Evolutionary conservation across 352 stramenopile genomes (phyloP).

Genomic region (Pythium rishiriense): DNA sequence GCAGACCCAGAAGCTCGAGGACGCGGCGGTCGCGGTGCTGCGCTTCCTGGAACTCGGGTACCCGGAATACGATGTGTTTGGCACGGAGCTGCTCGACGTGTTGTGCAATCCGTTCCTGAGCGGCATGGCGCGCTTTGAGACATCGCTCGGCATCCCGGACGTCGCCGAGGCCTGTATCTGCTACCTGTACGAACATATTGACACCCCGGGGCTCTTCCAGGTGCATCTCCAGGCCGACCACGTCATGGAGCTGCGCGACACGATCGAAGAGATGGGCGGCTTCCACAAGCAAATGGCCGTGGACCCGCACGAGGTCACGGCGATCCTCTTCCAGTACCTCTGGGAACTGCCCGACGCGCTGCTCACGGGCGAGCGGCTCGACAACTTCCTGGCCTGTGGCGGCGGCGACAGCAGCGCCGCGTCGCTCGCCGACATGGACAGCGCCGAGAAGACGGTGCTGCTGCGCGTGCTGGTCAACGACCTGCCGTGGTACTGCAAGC

Average conservation of each 20-base stretch:
- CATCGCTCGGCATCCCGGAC: slow-evolving; percentile 78
- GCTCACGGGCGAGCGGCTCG: slow-evolving; percentile 67
- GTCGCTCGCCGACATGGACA: slow-evolving; percentile 32
- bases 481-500: slow-evolving; percentile 79
- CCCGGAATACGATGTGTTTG: slow-evolving; percentile 84
- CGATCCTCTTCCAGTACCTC: slow-evolving; percentile 79
- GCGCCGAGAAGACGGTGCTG: slow-evolving; percentile 58
- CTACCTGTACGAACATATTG: slow-evolving; percentile 75
- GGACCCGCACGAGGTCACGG: slow-evolving; percentile 75
- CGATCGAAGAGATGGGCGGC: slow-evolving; percentile 78
- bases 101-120: slow-evolving; percentile 85
- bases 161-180: slow-evolving; percentile 79
- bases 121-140: slow-evolving; percentile 84
- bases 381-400: slow-evolving; percentile 69
- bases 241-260: slow-evolving; percentile 77
- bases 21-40: slow-evolving; percentile 68
- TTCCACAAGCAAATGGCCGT: slow-evolving; percentile 85
- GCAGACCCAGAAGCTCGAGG: slow-evolving; percentile 65
- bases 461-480: slow-evolving; percentile 78
- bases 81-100: slow-evolving; percentile 68
- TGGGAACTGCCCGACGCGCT: slow-evolving; percentile 81
- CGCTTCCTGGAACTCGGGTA: slow-evolving; percentile 85
- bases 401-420: slow-evolving; percentile 16
- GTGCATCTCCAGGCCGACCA: slow-evolving; percentile 75
- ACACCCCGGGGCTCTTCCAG: slow-evolving; percentile 79